Conservation (phyloP, 2,329 filamentous ascomycete species). For the Fusarium redolens region DNA sequence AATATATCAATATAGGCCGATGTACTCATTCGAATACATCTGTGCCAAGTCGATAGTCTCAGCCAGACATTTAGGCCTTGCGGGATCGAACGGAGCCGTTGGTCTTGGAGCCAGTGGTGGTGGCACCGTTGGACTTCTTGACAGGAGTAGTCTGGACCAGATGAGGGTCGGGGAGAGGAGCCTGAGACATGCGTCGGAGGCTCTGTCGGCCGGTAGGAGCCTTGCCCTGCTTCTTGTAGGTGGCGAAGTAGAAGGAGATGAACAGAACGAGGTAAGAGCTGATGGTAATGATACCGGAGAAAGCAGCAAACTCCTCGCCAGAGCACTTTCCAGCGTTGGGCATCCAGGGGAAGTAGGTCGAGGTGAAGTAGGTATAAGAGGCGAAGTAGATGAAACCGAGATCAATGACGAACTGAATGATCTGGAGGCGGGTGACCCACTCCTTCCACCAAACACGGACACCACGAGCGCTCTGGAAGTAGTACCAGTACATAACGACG, state of each 20-base stretch:
- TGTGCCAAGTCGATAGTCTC: not conserved
- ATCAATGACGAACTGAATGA: conserved; percentile 96
- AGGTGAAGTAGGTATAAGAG: conserved; percentile 98
- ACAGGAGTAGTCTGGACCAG: conserved; percentile 66
- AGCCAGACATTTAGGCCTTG: conserved; percentile 63
- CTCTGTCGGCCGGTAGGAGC: conserved; percentile 83
- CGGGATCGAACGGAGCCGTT: conserved; percentile 75
- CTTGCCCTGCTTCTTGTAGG: conserved; percentile 90
- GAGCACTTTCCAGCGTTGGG: conserved; percentile 89
- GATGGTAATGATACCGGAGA: conserved; percentile 90
- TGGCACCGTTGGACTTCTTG: conserved; percentile 63
- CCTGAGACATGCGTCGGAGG: conserved; percentile 73
- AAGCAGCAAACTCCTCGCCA: conserved; percentile 95
- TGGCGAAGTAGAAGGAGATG: conserved; percentile 98
- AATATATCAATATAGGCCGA: not conserved
- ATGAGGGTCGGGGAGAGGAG: conserved; percentile 80
- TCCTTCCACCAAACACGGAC: conserved; percentile 99
- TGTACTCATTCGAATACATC: not conserved
- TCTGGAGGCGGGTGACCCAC: conserved; percentile 98
- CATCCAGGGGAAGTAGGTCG: conserved; percentile 86
- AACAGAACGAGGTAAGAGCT: conserved; percentile 97
- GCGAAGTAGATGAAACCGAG: conserved; percentile 98
- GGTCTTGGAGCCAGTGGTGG: conserved; percentile 64
- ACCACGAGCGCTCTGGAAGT: conserved; percentile 98
- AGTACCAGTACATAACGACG: conserved; percentile 99